Evolutionary conservation across 306 rosid species (phyloP).

Genomic region (Prunus salicina): DNA sequence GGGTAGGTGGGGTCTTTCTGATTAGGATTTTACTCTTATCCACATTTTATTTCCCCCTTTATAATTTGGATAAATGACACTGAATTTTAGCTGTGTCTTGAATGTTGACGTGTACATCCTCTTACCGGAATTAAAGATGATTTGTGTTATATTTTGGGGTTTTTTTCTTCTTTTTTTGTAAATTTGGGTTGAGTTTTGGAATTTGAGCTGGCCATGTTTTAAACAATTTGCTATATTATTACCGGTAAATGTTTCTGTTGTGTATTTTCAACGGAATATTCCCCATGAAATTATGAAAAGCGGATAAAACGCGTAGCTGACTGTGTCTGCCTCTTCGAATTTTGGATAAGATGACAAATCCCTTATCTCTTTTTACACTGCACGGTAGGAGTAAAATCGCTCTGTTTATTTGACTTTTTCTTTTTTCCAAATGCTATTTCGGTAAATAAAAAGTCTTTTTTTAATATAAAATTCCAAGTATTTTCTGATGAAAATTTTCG

Average conservation of each 20-base stretch:
- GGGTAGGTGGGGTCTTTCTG: slow-evolving; percentile 11
- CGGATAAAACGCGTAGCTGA: background rate
- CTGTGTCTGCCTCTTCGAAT: background rate
- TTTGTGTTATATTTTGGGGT: background rate
- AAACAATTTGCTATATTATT: background rate
- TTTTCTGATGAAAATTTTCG: background rate
- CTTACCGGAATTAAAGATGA: background rate
- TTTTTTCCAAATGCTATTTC: background rate
- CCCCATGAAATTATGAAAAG: background rate
- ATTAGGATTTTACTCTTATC: slow-evolving; percentile 33
- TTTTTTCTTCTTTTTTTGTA: background rate
- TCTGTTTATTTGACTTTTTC: background rate
- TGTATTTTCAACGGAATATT: background rate
- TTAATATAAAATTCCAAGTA: background rate
- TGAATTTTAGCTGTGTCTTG: slow-evolving; percentile 5
- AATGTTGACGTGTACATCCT: background rate
- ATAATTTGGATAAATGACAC: slow-evolving; percentile 4
- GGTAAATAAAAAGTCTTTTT: background rate
- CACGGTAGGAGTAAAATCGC: background rate
- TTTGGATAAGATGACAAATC: background rate
- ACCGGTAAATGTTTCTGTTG: background rate
- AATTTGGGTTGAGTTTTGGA: background rate
- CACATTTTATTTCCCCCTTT: background rate
- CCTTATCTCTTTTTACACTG: background rate
- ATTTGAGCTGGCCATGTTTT: background rate